Percentiles rank a stretch among this genome's conserved stretches.
phyloP scores from a whole-genome alignment of 371 early-diverging fungal species.

The Mortierella sp. region DNA sequence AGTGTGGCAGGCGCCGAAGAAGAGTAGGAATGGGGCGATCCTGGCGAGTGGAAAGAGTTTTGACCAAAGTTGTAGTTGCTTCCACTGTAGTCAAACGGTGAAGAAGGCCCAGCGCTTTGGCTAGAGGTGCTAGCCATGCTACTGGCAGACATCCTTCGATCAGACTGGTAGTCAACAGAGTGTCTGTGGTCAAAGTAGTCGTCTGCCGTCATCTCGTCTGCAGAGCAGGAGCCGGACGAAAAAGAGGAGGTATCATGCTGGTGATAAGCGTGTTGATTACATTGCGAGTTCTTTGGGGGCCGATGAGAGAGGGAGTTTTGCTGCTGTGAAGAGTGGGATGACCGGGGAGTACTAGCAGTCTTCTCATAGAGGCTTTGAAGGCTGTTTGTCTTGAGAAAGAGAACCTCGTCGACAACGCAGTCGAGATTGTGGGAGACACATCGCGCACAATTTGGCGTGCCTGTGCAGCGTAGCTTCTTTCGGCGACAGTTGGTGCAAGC shows the following conservation, averaged over 20 bases:
- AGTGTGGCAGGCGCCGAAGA: too few species aligned
- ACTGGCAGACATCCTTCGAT: slow-evolving; percentile 26
- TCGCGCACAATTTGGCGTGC: slow-evolving; percentile 47
- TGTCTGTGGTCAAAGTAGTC: not conserved
- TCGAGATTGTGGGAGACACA: slow-evolving; percentile 50
- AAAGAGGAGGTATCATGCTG: not conserved
- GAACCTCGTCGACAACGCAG: slow-evolving; percentile 47
- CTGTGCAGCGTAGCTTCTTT: slow-evolving; percentile 49
- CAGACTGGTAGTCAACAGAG: not conserved
- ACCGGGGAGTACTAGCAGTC: not conserved
- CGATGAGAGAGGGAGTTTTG: not conserved
- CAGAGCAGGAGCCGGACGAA: slow-evolving; percentile 9
- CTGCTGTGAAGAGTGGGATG: not conserved
- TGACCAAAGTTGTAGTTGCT: too few species aligned
- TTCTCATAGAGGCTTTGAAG: slow-evolving; percentile 16
- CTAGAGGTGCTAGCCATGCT: slow-evolving; percentile 20
- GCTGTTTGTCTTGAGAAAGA: slow-evolving; percentile 49
- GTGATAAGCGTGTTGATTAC: not conserved
- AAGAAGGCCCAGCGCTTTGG: slow-evolving; percentile 16
- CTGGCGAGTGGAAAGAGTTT: too few species aligned
- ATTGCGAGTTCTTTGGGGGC: too few species aligned
- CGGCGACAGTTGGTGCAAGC: slow-evolving; percentile 53
- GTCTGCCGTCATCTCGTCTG: slow-evolving; percentile 5
- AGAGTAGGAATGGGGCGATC: too few species aligned
- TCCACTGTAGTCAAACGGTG: slow-evolving; percentile 6